Evolutionary conservation across 257 asterid genomes (phyloP), one percentile per base, ranked within the genome.

Genomic region (Nicotiana obtusifolia): DNA sequence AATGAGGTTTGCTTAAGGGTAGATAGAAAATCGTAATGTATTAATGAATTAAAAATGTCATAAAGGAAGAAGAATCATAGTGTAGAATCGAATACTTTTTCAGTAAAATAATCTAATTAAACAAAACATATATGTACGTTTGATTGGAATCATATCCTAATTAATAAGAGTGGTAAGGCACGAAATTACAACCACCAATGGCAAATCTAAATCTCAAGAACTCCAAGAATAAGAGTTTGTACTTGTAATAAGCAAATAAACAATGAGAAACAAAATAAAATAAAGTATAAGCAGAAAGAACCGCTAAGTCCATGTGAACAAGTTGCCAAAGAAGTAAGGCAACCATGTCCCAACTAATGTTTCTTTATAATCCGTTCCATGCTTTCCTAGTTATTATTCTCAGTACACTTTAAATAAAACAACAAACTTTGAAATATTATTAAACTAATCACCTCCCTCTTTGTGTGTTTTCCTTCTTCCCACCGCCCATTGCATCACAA

Each of bases 291-390:
- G 24, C 22, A 22, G 61, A 73, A 59, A 60, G 61, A 49, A 75
- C 44, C 47, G 73, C 73, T 14, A 65, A 20, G 3, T 16, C 75
- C 80, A 75, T 75, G 80, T 75, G 80, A 75, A n/a, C 80, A 75
- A 75, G 80, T 75, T 75, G 80, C 44, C 16, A 75, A 75, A 49
- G 8, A 75, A 75, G 80, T 49, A 75, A 75, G 80, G 80, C 80
- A 49, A 49, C 26, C 80, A 75, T 75, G 80, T 49, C 80, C 80
- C 79, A 75, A 75, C 62, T 47, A 15, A 49, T 47, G 61, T 24
- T 75, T 24, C 56, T 71, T 68, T 69, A 49, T 49, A 49, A 75
- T 8, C 62, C 24, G 44, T 75, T 75, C 79, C 22, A 47, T 75
- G 62, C 44, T 26, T 49, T 75, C 35, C 37, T 75, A 49, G 3